Conservation (phyloP, 257 asterid genomes). For the Capsicum rhomboideum region DNA sequence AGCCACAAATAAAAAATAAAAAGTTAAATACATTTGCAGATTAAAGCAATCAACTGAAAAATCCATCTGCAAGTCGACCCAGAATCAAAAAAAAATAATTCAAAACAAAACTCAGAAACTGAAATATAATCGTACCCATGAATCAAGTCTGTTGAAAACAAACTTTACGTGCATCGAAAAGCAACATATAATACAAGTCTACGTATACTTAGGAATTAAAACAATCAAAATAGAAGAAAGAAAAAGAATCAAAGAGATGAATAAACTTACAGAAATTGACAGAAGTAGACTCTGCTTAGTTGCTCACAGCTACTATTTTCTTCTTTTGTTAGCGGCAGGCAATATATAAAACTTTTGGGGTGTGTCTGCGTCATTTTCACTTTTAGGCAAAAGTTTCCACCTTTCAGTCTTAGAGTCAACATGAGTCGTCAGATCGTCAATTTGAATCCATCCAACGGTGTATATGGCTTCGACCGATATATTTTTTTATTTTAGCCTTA, state of each 20-base stretch:
- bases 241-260: not conserved
- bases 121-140: not conserved
- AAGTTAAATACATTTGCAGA: not conserved
- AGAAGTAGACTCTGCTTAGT: too few species aligned
- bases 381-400: slow-evolving; percentile 6
- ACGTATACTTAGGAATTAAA: not conserved
- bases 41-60: not conserved
- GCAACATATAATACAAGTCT: not conserved
- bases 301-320: not conserved
- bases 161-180: not conserved
- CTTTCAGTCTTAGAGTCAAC: not conserved
- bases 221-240: not conserved
- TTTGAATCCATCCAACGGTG: slow-evolving; percentile 8
- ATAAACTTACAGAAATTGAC: not conserved
- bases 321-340: not conserved
- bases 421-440: slow-evolving; percentile 19
- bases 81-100: not conserved
- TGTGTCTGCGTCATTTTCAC: not conserved
- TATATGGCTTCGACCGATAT: not conserved
- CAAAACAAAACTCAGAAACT: not conserved
- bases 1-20: not conserved
- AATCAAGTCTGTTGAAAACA: not conserved
- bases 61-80: not conserved
- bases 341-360: not conserved
- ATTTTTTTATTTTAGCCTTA: not conserved